Evolutionary conservation across 108 stramenopile genomes (phyloP).

Genomic region (Cyclotella choctawhatcheeana): DNA sequence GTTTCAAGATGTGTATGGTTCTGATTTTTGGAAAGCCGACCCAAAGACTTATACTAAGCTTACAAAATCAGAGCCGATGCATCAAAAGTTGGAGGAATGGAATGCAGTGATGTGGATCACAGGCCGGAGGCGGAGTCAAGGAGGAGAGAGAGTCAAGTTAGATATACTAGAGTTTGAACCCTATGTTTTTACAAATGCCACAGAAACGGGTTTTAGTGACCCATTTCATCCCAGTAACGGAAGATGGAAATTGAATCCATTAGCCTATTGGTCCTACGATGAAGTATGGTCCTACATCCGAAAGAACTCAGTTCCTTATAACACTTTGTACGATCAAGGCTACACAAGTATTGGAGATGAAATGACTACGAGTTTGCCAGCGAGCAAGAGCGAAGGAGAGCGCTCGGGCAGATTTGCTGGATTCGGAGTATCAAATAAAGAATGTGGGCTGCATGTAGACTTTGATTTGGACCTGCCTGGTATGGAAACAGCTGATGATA

Average conservation of each 20-base stretch:
- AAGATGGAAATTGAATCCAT: conserved; percentile 49
- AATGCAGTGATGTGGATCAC: conserved; percentile 53
- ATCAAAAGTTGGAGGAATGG: conserved; percentile 32
- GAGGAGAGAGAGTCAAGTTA: conserved; percentile 45
- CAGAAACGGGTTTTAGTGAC: conserved; percentile 3
- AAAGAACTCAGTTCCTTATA: conserved; percentile 46
- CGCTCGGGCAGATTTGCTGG: conserved; percentile 51
- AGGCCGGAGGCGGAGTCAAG: conserved; percentile 48
- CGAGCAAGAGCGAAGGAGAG: conserved; percentile 23
- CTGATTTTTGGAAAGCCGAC: conserved; percentile 31
- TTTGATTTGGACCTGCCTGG: not conserved
- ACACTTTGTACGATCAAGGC: conserved; percentile 44
- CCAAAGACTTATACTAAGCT: conserved; percentile 39
- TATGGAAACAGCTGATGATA: conserved; percentile 3
- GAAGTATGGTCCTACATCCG: conserved; percentile 54
- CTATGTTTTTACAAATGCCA: not conserved
- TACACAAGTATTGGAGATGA: conserved; percentile 56
- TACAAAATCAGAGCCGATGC: conserved; percentile 49
- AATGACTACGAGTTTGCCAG: conserved; percentile 34
- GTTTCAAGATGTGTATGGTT: conserved; percentile 41
- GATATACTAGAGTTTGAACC: conserved; percentile 43
- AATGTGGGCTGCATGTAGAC: conserved; percentile 5
- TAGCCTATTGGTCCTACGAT: conserved; percentile 55
- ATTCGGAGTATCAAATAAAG: not conserved
- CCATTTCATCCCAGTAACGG: conserved; percentile 9